Evolutionary conservation across 345 rosid species (phyloP), one percentile per base, ranked within the genome.

Genomic region (Populus alba): DNA sequence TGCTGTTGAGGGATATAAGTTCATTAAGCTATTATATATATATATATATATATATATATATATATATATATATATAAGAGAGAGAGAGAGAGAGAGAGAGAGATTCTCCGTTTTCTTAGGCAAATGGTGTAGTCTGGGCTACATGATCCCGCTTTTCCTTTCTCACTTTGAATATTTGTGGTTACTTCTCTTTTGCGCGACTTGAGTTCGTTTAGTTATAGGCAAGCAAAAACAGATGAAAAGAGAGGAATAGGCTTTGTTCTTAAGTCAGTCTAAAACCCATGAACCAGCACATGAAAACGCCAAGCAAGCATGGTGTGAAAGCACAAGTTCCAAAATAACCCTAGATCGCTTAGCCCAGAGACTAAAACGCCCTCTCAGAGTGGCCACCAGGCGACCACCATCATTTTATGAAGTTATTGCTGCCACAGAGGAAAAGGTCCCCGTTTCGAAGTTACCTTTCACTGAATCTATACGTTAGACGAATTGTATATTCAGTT

Each of bases 121-220:
- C 10, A 38, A 83, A 72, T 86, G 85, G 70, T 70, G 67, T 71
- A 71, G 67, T 18, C 6, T 39, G 66, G 77, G 78, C 80, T 38
- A 66, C 88, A 81, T 71, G 76, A 76, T 80, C 67, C 75, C 31
- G 47, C 70, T 69, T 75, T 71, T 82, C 25, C 49, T 39, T 22
- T 8, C 68, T 57, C 73, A 41, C 27, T 35, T 61, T 20, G 66
- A 27, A 10, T 72, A 16, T 29, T 6, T 33, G n/a, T n/a, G 27
- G 70, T 86, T 82, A 70, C 86, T 90, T 87, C 17, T 66, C 31
- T 77, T 75, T 67, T 59, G 81, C 79, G 84, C 83, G 85, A 81
- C 70, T 65, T 33, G 77, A 74, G 51, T 57, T 75, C 70, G 80
- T 77, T 79, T 78, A 79, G 74, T 18, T 39, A 53, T 29, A 7